Percentiles rank a stretch among this genome's conserved stretches.
Evolutionary conservation across 306 rosid species (phyloP).

Genomic region (Pterocarpus santalinus): DNA sequence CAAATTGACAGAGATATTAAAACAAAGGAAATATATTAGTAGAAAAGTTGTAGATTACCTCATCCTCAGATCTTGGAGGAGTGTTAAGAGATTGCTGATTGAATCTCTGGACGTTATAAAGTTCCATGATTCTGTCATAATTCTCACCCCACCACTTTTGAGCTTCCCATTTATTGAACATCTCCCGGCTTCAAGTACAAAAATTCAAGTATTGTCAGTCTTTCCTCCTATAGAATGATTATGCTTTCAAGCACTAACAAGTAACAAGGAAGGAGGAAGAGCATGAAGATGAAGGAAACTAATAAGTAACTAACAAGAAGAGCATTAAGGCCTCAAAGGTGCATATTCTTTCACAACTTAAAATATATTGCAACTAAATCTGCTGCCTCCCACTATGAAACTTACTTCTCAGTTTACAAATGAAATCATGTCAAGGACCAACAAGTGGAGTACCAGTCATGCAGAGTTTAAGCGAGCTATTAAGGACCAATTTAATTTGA

Average conservation of each 20-base stretch:
- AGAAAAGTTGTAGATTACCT: constrained; percentile 57
- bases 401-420: too few species aligned
- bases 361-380: not conserved
- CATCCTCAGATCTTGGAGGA: constrained; percentile 84
- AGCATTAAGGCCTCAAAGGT: not conserved
- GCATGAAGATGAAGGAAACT: too few species aligned
- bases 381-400: too few species aligned
- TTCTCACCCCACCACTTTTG: constrained; percentile 99
- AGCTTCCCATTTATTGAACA: constrained; percentile 90
- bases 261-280: too few species aligned
- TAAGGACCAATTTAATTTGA: too few species aligned
- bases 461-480: too few species aligned
- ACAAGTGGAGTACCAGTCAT: too few species aligned
- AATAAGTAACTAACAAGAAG: too few species aligned
- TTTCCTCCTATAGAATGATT: constrained; percentile 15
- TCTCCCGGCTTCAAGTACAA: constrained; percentile 81
- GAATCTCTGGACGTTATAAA: constrained; percentile 86
- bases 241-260: constrained; percentile 38
- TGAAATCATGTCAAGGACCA: too few species aligned
- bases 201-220: constrained; percentile 50
- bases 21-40: not conserved
- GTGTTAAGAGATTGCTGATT: constrained; percentile 77
- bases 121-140: constrained; percentile 90
- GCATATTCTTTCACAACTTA: not conserved
- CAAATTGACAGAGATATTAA: too few species aligned